A percentile compares a stretch with the other conserved stretches of the same genome.
These are phyloP conservation scores for Saccharomyces pastorianus DNA, from an alignment of 1,139 yeast species.

Conservation along the genomic window DNA sequence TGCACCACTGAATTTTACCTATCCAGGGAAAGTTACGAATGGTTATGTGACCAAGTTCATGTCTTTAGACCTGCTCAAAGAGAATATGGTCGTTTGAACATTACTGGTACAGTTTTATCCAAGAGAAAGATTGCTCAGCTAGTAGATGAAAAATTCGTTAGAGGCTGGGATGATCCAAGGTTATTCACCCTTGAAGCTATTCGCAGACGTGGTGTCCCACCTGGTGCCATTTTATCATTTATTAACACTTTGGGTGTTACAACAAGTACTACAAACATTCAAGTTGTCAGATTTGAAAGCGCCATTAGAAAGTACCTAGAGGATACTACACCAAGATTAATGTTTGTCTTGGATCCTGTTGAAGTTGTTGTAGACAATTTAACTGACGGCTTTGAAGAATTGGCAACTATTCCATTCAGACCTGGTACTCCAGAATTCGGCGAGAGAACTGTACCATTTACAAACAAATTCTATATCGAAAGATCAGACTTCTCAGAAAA, in stretches of 20 bases:
- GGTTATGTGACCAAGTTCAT: conserved; percentile 93
- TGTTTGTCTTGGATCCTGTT: conserved; percentile 87
- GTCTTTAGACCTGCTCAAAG: conserved; percentile 98
- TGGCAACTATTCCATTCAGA: conserved; percentile 76
- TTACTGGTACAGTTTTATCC: conserved; percentile 89
- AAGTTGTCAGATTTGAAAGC: conserved; percentile 79
- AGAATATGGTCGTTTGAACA: conserved; percentile 92
- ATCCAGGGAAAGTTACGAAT: conserved; percentile 91
- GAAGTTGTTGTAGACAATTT: conserved; percentile 78
- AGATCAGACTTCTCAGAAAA: conserved; percentile 77
- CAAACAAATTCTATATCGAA: conserved; percentile 74
- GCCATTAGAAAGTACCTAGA: conserved; percentile 84
- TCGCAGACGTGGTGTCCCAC: conserved; percentile 96
- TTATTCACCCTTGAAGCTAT: conserved; percentile 89
- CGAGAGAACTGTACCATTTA: conserved; percentile 66
- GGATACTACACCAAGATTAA: conserved; percentile 85
- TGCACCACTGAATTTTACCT: conserved; percentile 92
- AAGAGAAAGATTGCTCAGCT: conserved; percentile 92
- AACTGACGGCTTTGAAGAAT: conserved; percentile 62
- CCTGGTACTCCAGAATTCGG: conserved; percentile 75
- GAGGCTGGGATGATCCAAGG: conserved; percentile 99
- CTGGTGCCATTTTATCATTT: conserved; percentile 93
- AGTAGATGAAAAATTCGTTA: conserved; percentile 70
- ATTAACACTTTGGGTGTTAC: conserved; percentile 96
- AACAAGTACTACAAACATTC: conserved; percentile 85